Evolutionary conservation across 768 basidiomycete genomes (phyloP).

Genomic region (Cantharellus cinnabarinus): DNA sequence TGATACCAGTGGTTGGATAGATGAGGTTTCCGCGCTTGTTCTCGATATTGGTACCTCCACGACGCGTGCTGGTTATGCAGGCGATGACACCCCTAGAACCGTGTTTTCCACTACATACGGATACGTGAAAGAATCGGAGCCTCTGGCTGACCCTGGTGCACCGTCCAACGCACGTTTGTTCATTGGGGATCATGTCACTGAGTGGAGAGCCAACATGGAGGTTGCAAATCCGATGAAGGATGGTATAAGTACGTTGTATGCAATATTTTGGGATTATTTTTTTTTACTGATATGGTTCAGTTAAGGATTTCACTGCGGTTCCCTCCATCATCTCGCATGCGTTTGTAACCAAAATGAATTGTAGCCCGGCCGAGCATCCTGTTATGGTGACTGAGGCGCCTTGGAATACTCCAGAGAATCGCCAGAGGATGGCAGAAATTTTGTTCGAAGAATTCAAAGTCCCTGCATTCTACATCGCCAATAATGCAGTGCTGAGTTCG

Average conservation of each 20-base stretch:
- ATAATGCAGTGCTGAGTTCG: constrained; percentile 86
- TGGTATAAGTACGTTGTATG: constrained; percentile 26
- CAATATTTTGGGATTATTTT: not conserved
- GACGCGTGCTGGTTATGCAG: constrained; percentile 87
- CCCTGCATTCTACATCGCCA: constrained; percentile 92
- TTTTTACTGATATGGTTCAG: constrained; percentile 1
- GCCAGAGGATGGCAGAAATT: constrained; percentile 89
- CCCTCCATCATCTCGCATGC: constrained; percentile 55
- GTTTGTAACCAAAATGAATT: constrained; percentile 52
- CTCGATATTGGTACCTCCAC: constrained; percentile 85
- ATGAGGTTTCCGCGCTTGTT: constrained; percentile 93
- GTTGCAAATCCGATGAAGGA: constrained; percentile 66
- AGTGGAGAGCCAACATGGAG: constrained; percentile 85
- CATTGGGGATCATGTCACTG: constrained; percentile 69
- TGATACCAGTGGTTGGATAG: constrained; percentile 21
- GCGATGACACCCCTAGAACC: constrained; percentile 87
- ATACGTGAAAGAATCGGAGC: constrained; percentile 22
- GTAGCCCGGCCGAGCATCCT: constrained; percentile 69
- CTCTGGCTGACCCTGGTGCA: not conserved
- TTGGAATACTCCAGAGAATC: constrained; percentile 86
- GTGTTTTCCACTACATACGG: constrained; percentile 83
- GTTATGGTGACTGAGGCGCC: constrained; percentile 85
- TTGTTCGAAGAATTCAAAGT: constrained; percentile 93
- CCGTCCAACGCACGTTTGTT: constrained; percentile 34
- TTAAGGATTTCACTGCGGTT: constrained; percentile 51